Evolutionary conservation across 2,329 filamentous ascomycete genomes (phyloP).

Genomic region (Scytalidium lignicola): DNA sequence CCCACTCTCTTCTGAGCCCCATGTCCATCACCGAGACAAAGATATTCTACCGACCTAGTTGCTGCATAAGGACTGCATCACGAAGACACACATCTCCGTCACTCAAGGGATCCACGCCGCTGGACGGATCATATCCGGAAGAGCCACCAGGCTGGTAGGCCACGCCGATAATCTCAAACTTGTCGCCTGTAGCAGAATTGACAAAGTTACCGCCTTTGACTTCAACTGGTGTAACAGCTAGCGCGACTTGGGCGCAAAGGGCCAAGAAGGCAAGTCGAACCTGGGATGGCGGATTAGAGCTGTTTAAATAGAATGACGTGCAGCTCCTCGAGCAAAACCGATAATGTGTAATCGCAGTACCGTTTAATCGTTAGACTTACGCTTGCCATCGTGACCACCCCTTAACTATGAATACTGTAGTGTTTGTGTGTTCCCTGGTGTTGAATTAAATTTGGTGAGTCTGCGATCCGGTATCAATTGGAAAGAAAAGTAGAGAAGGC

Average conservation of each 20-base stretch:
- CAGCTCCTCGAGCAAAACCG: too few species aligned
- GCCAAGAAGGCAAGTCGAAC: constrained; percentile 15
- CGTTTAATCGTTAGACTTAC: background rate
- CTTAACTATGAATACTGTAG: background rate
- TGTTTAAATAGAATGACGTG: too few species aligned
- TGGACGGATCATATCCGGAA: constrained; percentile 51
- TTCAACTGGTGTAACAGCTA: constrained; percentile 52
- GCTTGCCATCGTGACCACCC: background rate
- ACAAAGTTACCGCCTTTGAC: constrained; percentile 55
- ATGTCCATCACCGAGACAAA: constrained; percentile 1
- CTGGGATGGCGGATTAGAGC: background rate
- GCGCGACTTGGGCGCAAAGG: constrained; percentile 33
- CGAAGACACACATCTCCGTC: constrained; percentile 53
- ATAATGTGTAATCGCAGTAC: too few species aligned
- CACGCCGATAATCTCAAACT: constrained; percentile 62
- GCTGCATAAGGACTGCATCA: constrained; percentile 62
- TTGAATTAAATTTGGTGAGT: background rate
- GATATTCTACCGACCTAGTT: constrained; percentile 35
- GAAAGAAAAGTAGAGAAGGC: background rate
- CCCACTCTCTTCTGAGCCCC: background rate
- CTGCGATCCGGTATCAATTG: background rate
- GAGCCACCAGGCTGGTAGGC: constrained; percentile 67
- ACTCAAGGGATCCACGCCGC: constrained; percentile 55
- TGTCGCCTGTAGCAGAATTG: constrained; percentile 51
- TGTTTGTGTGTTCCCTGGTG: background rate